Base-by-base conservation (phyloP, 208 protist species). In the Trypanosoma mega region DNA sequence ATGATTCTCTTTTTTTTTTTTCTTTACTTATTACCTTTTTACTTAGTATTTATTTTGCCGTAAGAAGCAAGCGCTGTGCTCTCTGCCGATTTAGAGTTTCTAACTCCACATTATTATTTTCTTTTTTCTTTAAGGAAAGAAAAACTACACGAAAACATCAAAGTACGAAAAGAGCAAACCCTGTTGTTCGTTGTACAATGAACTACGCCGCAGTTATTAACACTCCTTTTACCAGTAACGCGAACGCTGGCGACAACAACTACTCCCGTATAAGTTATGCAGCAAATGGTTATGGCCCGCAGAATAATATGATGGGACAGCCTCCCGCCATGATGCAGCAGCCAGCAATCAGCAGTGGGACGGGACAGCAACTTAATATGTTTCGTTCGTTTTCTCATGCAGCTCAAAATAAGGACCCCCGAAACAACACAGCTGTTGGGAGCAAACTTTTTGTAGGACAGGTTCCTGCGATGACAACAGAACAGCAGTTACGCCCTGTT, bases 381-480 rank as follows among this genome's bases (percentile, higher is more conserved):
- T 55, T 55, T 18, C 46, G 27, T 47, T 48, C 24, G 34, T 55
- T 64, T 64, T 23, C 48, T 20, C 36, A 2, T 8, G n/a, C 11
- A 31, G n/a, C 47, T 3, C 14, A 21, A 23, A 30, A 14, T 33
- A 55, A 55, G 24, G 48, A 64, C 26, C 58, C 52, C 37, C 52
- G 45, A 44, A 55, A 53, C 11, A 78, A 83, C 64, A 79, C 74
- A 52, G 75, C 74, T 64, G 53, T 72, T 44, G 79, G 80, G 33
- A 86, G 69, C 33, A 95, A 93, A 61, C 79, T 95, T 12, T 95
- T 95, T 65, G 89, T 95, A 8, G 85, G 89, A 0, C 89, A 93
- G 68, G 85, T 95, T 23, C 85, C 89, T n/a, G 78, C 78, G 0
- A 81, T 95, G 53, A 86, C 81, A 52, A 88, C 83, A 12, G 85